phyloP scores from a whole-genome alignment of 2,329 filamentous ascomycete species.

The Microsporum ferrugineum region DNA sequence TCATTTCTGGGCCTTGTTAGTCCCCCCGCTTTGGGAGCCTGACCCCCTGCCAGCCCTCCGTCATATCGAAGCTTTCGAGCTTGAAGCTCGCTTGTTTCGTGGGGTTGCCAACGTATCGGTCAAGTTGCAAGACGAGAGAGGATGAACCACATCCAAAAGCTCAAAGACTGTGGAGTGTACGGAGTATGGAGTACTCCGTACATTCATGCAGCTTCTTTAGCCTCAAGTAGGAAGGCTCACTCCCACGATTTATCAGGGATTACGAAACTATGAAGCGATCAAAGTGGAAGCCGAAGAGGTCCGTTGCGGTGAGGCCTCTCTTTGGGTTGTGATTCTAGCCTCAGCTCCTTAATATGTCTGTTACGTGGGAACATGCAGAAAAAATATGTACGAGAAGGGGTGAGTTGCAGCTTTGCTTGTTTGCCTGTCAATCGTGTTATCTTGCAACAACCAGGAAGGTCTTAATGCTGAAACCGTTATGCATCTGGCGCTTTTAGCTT shows the following conservation, averaged over 20 bases:
- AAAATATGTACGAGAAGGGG: not conserved
- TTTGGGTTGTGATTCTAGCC: not conserved
- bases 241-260: not conserved
- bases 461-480: constrained; percentile 2
- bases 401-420: not conserved
- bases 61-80: not conserved
- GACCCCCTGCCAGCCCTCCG: not conserved
- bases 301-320: not conserved
- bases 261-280: not conserved
- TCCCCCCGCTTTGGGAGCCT: not conserved
- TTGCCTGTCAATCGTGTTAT: not conserved
- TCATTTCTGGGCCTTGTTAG: not conserved
- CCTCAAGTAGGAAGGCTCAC: not conserved
- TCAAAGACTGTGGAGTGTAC: not conserved
- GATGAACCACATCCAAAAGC: not conserved
- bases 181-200: not conserved
- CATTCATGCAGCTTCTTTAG: not conserved
- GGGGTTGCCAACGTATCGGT: not conserved
- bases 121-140: not conserved
- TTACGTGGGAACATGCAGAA: not conserved
- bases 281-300: not conserved
- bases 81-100: not conserved
- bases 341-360: not conserved
- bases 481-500: not conserved
- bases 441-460: not conserved